Evolutionary conservation across 768 basidiomycete species (phyloP), one percentile per base, ranked within the genome.

Genomic region (Lactarius hengduanensis): DNA sequence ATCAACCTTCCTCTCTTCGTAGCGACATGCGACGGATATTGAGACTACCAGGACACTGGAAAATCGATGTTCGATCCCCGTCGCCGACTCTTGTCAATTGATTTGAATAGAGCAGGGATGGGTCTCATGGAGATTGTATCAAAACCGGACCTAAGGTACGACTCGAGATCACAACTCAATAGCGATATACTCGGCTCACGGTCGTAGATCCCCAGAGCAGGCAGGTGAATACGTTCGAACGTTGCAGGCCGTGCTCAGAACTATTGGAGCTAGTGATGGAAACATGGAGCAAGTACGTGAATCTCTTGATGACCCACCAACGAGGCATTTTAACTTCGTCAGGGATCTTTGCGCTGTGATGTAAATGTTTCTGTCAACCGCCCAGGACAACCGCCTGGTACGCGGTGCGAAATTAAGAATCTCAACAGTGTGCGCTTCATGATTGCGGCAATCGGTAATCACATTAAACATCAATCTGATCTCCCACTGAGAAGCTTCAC

Each of bases 121-220:
- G 92, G 89, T 0, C 82, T 99, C 59, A 89, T 98, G 86, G 96
- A 98, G 76, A 96, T 98, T 68, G 94, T 99, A 16, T 95, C 96
- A 0, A 87, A 92, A 66, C 94, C 97, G 1, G 95, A 98, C 74
- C 85, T 98, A 76, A 80, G 88, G 90, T 66, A 45, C 34, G 54
- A 13, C 30, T 43, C 16, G 59, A 50, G 26, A 34, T 58, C 38
- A 28, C 15, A 50, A 36, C 67, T 22, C 55, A 36, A 54, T 15
- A 9, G 26, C 16, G 2, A 41, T 36, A 26, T 18, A 43, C 60
- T 59, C 16, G 63, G 2, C 18, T 41, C 58, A 22, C 59, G 30
- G 1, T 32, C 41, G 10, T 70, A 85, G 81, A 56, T 91, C 91
- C 1, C 88, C 97, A 4, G 94, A 96, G 76, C 92, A 98, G 75